Evolutionary conservation across 2,329 filamentous ascomycete species (phyloP).

Genomic region (Phialophora expanda): DNA sequence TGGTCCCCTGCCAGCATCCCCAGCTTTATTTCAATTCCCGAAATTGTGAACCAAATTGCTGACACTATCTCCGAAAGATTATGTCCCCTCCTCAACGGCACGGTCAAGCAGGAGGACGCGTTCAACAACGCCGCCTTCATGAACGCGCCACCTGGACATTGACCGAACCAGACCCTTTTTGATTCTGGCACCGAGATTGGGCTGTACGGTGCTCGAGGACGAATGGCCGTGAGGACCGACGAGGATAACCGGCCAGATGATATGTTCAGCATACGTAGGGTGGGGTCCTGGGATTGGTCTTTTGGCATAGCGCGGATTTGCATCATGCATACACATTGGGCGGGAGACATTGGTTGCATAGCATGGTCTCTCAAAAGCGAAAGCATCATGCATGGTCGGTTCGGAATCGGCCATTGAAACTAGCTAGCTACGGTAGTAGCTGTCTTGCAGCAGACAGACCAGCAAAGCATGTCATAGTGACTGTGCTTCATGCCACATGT

Average conservation of each 20-base stretch:
- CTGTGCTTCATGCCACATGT: not conserved
- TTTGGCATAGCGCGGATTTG: not conserved
- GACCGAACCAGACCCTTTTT: not conserved
- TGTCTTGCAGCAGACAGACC: not conserved
- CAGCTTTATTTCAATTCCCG: not conserved
- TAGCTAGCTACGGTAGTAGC: not conserved
- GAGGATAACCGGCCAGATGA: not conserved
- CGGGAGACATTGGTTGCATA: not conserved
- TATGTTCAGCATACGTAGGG: not conserved
- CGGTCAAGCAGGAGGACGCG: slow-evolving; percentile 65
- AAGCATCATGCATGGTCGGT: not conserved
- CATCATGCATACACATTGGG: not conserved
- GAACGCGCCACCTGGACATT: slow-evolving; percentile 47
- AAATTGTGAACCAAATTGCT: slow-evolving; percentile 28
- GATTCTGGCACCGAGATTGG: not conserved
- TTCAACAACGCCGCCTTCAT: slow-evolving; percentile 56
- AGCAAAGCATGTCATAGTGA: not conserved
- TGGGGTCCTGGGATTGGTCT: not conserved
- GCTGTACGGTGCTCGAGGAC: not conserved
- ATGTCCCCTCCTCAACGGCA: slow-evolving; percentile 84
- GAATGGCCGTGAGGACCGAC: not conserved
- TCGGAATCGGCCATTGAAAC: not conserved
- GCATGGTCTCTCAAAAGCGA: not conserved
- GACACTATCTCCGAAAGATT: slow-evolving; percentile 58
- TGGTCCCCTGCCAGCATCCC: not conserved